Evolutionary conservation across 371 early-diverging fungal species (phyloP).

Genomic region (Dichotomocladium elegans): DNA sequence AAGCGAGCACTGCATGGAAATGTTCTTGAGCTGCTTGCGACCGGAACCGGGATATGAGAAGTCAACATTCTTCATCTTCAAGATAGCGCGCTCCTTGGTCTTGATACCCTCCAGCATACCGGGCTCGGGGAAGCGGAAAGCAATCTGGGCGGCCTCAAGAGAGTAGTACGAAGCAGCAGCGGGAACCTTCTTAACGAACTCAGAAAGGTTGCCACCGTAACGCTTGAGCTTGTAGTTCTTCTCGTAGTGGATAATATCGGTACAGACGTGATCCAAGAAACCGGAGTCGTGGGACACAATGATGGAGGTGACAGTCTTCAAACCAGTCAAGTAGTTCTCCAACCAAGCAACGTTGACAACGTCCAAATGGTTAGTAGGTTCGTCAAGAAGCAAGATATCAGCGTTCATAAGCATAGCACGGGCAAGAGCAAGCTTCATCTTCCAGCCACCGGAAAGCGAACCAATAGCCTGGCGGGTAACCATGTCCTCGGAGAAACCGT

Average conservation of each 20-base stretch:
- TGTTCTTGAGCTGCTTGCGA: slow-evolving; percentile 48
- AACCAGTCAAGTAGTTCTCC: slow-evolving; percentile 70
- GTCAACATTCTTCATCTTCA: slow-evolving; percentile 62
- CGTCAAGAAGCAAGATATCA: slow-evolving; percentile 85
- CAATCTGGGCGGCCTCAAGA: slow-evolving; percentile 52
- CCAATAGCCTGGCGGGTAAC: slow-evolving; percentile 60
- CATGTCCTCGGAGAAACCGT: slow-evolving; percentile 71
- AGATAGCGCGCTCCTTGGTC: slow-evolving; percentile 67
- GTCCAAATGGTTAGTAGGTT: slow-evolving; percentile 93
- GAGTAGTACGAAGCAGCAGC: slow-evolving; percentile 76
- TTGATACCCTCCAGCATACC: slow-evolving; percentile 72
- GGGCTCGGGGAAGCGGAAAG: slow-evolving; percentile 69
- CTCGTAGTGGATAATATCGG: slow-evolving; percentile 80
- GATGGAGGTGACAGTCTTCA: slow-evolving; percentile 72
- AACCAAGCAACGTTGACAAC: slow-evolving; percentile 79
- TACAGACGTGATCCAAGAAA: slow-evolving; percentile 85
- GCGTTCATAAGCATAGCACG: slow-evolving; percentile 83
- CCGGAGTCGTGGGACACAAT: slow-evolving; percentile 89
- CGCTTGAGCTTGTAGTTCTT: slow-evolving; percentile 69
- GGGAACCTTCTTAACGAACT: slow-evolving; percentile 77
- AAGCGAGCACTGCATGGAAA: slow-evolving; percentile 62
- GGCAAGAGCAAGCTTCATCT: slow-evolving; percentile 86
- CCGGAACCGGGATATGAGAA: no score
- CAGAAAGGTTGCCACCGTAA: slow-evolving; percentile 81
- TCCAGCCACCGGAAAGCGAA: slow-evolving; percentile 86